A percentile compares a stretch with the other conserved stretches of the same genome.
These are phyloP conservation scores for Hyaloperonospora brassicae DNA, from an alignment of 352 stramenopile species.

Conservation along the genomic window DNA sequence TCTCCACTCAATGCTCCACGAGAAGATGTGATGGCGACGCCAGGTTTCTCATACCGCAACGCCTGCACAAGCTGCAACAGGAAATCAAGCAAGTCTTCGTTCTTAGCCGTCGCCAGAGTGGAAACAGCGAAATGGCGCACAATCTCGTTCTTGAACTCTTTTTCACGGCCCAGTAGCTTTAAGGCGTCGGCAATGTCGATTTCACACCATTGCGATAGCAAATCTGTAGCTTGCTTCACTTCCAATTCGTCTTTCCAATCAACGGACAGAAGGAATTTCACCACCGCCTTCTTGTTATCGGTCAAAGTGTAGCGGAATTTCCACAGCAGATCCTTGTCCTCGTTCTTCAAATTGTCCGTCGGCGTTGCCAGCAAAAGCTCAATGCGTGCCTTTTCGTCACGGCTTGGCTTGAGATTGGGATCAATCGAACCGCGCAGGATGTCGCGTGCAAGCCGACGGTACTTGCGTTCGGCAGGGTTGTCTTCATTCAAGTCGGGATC, in stretches of 20 bases:
- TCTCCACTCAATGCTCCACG: constrained; percentile 35
- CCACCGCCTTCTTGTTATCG: constrained; percentile 92
- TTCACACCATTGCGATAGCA: constrained; percentile 82
- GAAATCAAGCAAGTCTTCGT: constrained; percentile 96
- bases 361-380: constrained; percentile 89
- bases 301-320: constrained; percentile 95
- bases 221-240: constrained; percentile 88
- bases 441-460: constrained; percentile 94
- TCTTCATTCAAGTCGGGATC: constrained; percentile 83
- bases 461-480: constrained; percentile 95
- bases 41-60: constrained; percentile 85
- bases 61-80: constrained; percentile 98
- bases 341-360: constrained; percentile 89
- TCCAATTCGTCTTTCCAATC: constrained; percentile 97
- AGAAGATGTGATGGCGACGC: constrained; percentile 23
- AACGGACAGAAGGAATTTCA: constrained; percentile 97
- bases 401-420: constrained; percentile 94
- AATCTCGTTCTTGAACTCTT: constrained; percentile 85
- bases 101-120: constrained; percentile 89
- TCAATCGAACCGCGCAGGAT: constrained; percentile 95
- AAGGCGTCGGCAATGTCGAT: constrained; percentile 97
- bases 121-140: constrained; percentile 96
- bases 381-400: constrained; percentile 89
- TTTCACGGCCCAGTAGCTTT: constrained; percentile 91
- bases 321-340: constrained; percentile 92